Conservation (phyloP, 2,329 filamentous ascomycete genomes). For the Pseudocercospora macadamiae region DNA sequence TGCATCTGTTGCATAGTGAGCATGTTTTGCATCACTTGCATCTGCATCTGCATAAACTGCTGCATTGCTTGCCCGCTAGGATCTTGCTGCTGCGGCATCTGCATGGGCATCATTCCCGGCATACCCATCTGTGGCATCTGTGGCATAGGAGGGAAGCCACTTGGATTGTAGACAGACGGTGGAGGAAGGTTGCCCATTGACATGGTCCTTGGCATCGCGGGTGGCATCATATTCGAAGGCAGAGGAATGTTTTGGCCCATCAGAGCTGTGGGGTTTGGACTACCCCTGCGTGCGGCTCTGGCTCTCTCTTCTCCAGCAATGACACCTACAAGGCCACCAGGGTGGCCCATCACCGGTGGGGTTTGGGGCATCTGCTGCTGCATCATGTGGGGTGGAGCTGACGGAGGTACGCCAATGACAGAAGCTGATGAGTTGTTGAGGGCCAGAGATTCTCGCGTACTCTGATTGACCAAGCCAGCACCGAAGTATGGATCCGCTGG, state of each 20-base stretch:
- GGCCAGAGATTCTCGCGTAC: constrained; percentile 73
- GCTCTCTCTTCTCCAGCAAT: constrained; percentile 84
- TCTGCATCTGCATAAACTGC: constrained; percentile 44
- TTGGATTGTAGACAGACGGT: constrained; percentile 32
- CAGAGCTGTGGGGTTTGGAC: constrained; percentile 60
- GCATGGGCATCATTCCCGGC: constrained; percentile 29
- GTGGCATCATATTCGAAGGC: constrained; percentile 36
- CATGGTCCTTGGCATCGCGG: constrained; percentile 37
- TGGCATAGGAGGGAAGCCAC: constrained; percentile 31
- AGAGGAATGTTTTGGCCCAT: constrained; percentile 32
- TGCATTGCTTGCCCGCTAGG: constrained; percentile 38
- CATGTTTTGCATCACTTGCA: constrained; percentile 45
- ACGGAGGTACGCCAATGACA: constrained; percentile 39
- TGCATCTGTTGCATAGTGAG: constrained; percentile 41
- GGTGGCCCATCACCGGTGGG: constrained; percentile 51
- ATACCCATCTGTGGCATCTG: constrained; percentile 32
- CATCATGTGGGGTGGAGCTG: constrained; percentile 24
- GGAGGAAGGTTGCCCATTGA: constrained; percentile 38
- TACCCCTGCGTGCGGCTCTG: constrained; percentile 75
- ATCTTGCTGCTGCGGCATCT: constrained; percentile 27
- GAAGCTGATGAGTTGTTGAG: constrained; percentile 53
- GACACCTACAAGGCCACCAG: constrained; percentile 81
- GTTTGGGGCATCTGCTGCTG: constrained; percentile 21
- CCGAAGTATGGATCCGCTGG: constrained; percentile 85
- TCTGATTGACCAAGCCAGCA: constrained; percentile 71